phyloP scores from a whole-genome alignment of 2,329 filamentous ascomycete species.

The Stenocarpella maydis region DNA sequence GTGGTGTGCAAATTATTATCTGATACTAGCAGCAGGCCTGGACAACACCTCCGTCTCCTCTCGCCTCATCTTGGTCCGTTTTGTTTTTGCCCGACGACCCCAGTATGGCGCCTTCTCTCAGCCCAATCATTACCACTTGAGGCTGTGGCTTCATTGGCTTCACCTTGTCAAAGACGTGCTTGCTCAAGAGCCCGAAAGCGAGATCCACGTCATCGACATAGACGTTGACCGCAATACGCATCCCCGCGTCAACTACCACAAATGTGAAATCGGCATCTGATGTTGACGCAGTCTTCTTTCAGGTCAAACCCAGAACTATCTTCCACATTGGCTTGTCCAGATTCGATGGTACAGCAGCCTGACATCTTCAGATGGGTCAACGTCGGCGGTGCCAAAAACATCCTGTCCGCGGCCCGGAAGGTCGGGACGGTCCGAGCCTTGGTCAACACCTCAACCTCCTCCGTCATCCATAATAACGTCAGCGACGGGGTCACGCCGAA shows the following conservation, averaged over 20 bases:
- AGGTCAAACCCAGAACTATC: slow-evolving; percentile 33
- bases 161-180: slow-evolving; percentile 35
- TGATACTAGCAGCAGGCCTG: no score
- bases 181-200: slow-evolving; percentile 21
- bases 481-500: slow-evolving; percentile 18
- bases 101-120: slow-evolving; percentile 6
- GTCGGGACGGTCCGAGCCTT: neutral
- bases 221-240: slow-evolving; percentile 24
- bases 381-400: neutral
- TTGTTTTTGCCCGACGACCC: neutral
- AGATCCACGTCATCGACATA: slow-evolving; percentile 35
- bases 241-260: slow-evolving; percentile 34
- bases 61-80: neutral
- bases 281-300: slow-evolving; percentile 14
- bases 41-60: neutral
- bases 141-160: slow-evolving; percentile 38
- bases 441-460: slow-evolving; percentile 6
- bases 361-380: neutral
- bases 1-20: no score
- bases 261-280: slow-evolving; percentile 29
- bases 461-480: slow-evolving; percentile 37
- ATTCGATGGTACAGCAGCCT: neutral
- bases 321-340: slow-evolving; percentile 37
- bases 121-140: slow-evolving; percentile 35
- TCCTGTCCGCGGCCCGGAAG: neutral